Evolutionary conservation across 23 red algal genomes (phyloP), one percentile per base, ranked within the genome.

Genomic region (Gracilaria gracilis): DNA sequence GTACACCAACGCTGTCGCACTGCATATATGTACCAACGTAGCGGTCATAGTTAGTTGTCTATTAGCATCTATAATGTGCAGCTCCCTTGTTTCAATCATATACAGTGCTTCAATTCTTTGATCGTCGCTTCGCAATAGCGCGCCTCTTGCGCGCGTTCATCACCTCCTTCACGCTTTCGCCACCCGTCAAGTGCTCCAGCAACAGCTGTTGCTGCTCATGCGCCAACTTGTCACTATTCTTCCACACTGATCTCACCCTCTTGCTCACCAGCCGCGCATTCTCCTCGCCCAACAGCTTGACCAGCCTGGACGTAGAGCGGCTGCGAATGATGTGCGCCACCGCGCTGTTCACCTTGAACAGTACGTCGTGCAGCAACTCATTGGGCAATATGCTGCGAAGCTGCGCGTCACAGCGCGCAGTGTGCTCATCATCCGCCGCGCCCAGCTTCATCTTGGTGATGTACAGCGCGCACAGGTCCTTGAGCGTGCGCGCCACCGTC

Each of bases 391-490:
- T 28, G 1, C 6, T 27, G 17, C 72, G 40, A 49, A 77, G 72
- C 23, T 24, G 17, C 39, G 8, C 12, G 6, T 77, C 72, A 31
- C 72, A 77, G 4, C 46, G 40, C 46, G 4, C 0, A 0, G 72
- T 32, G 29, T 58, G 25, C 47, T 75, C 37, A 21, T 25, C 40
- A 16, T 38, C 65, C 8, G 66, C 64, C 19, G 32, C 57, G 21
- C 70, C 75, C 12, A 92, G 61, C 57, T 92, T 92, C 4, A 92
- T 76, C 17, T 34, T 31, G 4, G 89, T 84, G 28, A 71, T 35
- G 62, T 84, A 92, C 67, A 92, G 54, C 5, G 67, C 27, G 16
- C 48, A n/a, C 37, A 92, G 50, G 65, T 92, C 78, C 15, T n/a
- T 31, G 11, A 62, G 23, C 5, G 64, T 50, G 36, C 73, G 69